Conservation (phyloP, 2,329 filamentous ascomycete species). For the Penicillium verrucosum region DNA sequence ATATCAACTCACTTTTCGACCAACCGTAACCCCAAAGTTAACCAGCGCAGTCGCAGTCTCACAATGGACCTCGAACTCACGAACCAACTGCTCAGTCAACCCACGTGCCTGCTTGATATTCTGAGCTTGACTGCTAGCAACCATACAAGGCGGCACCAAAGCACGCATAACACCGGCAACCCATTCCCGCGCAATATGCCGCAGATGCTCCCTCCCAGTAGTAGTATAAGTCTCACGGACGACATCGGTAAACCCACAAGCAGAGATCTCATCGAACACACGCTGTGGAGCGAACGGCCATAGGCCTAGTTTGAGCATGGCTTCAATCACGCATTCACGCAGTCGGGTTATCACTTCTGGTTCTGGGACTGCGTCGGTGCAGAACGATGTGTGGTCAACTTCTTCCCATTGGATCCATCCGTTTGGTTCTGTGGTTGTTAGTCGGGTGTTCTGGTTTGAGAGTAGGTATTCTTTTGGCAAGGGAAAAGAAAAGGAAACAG, state of each 20-base stretch:
- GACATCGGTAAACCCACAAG: conserved; percentile 8
- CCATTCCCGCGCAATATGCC: conserved; percentile 13
- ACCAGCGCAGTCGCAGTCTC: conserved; percentile 13
- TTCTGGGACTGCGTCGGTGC: conserved; percentile 13
- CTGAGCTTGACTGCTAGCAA: conserved; percentile 8
- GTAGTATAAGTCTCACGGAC: conserved; percentile 13
- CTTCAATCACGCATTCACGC: conserved; percentile 8
- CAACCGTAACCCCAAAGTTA: conserved; percentile 20
- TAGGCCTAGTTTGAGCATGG: conserved; percentile 14
- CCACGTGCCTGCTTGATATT: conserved; percentile 5
- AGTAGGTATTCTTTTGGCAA: background rate
- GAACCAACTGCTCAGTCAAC: conserved; percentile 12
- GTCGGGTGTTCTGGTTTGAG: background rate
- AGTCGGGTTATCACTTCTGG: conserved; percentile 5
- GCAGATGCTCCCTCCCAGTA: conserved; percentile 12
- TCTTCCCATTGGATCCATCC: conserved; percentile 32
- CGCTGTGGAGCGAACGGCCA: conserved; percentile 10
- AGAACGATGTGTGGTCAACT: conserved; percentile 18
- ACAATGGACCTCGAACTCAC: conserved; percentile 18
- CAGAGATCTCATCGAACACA: conserved; percentile 11
- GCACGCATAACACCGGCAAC: conserved; percentile 14
- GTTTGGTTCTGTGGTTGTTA: conserved; percentile 18
- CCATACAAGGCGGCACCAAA: conserved; percentile 14
- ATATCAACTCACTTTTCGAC: conserved; percentile 8
- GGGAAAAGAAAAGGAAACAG: background rate